Percentiles rank a stretch among this genome's conserved stretches.
These are phyloP conservation scores for Fusarium drepaniforme DNA, from an alignment of 2,329 filamentous ascomycete species.

Conservation along the genomic window DNA sequence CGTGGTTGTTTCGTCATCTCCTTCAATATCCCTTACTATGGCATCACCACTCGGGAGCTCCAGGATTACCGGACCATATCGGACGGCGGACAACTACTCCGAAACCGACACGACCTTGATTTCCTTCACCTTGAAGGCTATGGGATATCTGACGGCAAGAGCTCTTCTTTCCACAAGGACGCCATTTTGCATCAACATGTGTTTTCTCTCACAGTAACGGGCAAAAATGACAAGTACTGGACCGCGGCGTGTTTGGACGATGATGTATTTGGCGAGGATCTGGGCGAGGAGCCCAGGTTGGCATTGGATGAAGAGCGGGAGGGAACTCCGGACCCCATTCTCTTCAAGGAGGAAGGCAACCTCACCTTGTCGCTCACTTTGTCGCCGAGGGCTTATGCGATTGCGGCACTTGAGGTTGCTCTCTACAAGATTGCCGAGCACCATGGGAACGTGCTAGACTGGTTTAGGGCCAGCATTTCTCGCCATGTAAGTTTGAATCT, in stretches of 20 bases:
- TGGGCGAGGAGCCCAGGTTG: neutral
- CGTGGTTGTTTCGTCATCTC: constrained; percentile 14
- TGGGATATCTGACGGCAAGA: neutral
- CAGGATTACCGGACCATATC: constrained; percentile 5
- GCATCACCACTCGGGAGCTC: neutral
- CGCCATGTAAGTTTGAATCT: constrained; percentile 1
- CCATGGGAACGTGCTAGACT: neutral
- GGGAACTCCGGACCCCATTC: constrained; percentile 9
- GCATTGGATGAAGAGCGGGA: constrained; percentile 1
- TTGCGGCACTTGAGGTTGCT: neutral
- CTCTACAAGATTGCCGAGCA: neutral
- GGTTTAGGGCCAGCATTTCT: neutral
- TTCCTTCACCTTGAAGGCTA: neutral
- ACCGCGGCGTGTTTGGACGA: neutral
- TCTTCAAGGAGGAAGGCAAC: too few relatives aligned
- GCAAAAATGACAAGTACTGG: neutral
- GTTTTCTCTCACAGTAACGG: neutral
- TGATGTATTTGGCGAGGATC: neutral
- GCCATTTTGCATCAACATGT: neutral
- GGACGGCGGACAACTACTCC: neutral
- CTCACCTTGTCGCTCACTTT: too few relatives aligned
- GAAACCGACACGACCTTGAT: neutral
- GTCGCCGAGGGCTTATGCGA: constrained; percentile 17
- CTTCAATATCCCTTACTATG: constrained; percentile 22
- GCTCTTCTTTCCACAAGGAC: neutral